A percentile compares a stretch with the other conserved stretches of the same genome.
Conservation (phyloP, 2,329 filamentous ascomycete species). For the Pyricularia pennisetigena region DNA sequence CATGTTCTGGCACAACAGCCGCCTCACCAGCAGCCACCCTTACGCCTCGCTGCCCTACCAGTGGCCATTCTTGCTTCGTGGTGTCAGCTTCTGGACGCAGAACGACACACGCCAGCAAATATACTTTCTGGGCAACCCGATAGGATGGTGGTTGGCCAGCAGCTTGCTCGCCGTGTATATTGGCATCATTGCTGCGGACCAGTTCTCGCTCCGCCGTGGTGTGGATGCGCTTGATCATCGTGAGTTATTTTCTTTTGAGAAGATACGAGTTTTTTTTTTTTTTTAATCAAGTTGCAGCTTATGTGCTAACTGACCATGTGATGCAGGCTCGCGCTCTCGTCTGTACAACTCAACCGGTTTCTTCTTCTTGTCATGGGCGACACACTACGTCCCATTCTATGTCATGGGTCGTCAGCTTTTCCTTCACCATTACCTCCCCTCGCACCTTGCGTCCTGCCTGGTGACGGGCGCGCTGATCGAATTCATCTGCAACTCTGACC, state of each 20-base stretch:
- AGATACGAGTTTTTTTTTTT: conserved; percentile 9
- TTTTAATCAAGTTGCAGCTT: too few species aligned
- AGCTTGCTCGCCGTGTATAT: conserved; percentile 87
- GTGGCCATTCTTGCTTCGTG: conserved; percentile 94
- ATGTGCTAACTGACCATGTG: not conserved
- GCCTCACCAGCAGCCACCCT: conserved; percentile 91
- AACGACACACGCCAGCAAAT: conserved; percentile 93
- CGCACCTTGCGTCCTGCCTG: conserved; percentile 81
- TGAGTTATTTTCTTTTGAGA: conserved; percentile 43
- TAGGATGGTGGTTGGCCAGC: conserved; percentile 96
- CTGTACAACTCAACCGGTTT: conserved; percentile 98
- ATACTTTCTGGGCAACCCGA: conserved; percentile 93
- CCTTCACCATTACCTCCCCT: conserved; percentile 93
- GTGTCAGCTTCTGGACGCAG: conserved; percentile 99
- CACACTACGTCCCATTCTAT: conserved; percentile 95
- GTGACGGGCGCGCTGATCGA: conserved; percentile 88
- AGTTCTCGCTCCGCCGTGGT: conserved; percentile 84
- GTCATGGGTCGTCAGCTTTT: conserved; percentile 98
- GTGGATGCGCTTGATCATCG: conserved; percentile 88
- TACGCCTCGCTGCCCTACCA: conserved; percentile 92
- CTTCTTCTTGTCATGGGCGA: conserved; percentile 97
- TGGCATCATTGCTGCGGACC: conserved; percentile 85
- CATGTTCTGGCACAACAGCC: conserved; percentile 99
- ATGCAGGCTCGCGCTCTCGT: conserved; percentile 72
- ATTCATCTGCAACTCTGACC: conserved; percentile 91